These are phyloP conservation scores for Citrullus mucosospermus DNA, from an alignment of 306 rosid genomes.

Conservation along the genomic window DNA sequence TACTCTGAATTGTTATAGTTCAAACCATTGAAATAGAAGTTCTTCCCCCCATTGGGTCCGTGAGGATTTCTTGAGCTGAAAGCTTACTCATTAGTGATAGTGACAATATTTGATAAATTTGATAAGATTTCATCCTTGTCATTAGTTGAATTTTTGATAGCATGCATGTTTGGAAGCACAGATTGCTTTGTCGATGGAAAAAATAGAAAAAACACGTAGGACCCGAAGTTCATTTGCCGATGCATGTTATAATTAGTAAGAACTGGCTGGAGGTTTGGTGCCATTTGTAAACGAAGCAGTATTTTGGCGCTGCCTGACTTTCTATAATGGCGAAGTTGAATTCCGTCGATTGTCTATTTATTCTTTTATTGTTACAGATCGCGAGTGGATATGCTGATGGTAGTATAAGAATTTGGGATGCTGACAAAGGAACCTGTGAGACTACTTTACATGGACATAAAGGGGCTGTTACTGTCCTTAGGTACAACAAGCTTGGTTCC, in stretches of 20 bases:
- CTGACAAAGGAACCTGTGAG: conserved; percentile 62
- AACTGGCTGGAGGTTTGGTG: not conserved
- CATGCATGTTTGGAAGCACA: not conserved
- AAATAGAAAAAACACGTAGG: not conserved
- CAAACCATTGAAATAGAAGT: not conserved
- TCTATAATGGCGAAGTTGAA: not conserved
- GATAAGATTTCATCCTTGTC: no score
- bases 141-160: not conserved
- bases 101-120: not conserved
- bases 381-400: conserved; percentile 88
- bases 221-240: not conserved
- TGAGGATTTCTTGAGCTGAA: not conserved
- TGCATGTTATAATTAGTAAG: not conserved
- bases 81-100: not conserved
- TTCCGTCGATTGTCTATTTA: not conserved
- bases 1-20: not conserved
- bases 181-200: not conserved
- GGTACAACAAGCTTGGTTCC: conserved; percentile 58
- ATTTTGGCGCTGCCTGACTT: not conserved
- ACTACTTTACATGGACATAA: conserved; percentile 86
- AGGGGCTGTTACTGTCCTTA: conserved; percentile 74
- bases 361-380: conserved; percentile 29
- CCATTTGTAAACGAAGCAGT: not conserved
- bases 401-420: conserved; percentile 74
- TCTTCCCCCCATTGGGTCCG: not conserved